phyloP scores from a whole-genome alignment of 371 early-diverging fungal genomes.

The Catenaria anguillulae region DNA sequence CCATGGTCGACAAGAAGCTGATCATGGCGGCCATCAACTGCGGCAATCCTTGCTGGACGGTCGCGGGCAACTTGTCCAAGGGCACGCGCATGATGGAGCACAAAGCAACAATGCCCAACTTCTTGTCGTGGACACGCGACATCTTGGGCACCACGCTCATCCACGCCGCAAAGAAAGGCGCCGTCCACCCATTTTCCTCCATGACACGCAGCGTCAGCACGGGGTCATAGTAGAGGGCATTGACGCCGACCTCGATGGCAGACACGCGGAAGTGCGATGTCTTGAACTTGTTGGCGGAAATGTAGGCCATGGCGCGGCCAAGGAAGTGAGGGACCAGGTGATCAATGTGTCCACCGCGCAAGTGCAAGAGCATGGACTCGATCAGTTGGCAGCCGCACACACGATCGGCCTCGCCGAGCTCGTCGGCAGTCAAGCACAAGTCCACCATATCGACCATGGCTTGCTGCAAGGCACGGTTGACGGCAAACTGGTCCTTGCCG shows the following conservation, averaged over 20 bases:
- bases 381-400: constrained; percentile 58
- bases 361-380: constrained; percentile 59
- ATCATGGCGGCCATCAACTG: constrained; percentile 52
- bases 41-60: constrained; percentile 51
- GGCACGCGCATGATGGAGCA: constrained; percentile 55
- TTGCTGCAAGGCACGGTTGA: constrained; percentile 41
- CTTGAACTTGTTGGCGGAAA: constrained; percentile 39
- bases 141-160: constrained; percentile 46
- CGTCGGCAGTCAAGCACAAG: constrained; percentile 48
- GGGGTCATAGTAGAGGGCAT: constrained; percentile 72
- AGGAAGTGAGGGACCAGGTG: constrained; percentile 40
- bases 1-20: constrained; percentile 53
- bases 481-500: constrained; percentile 51
- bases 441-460: constrained; percentile 53
- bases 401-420: constrained; percentile 51
- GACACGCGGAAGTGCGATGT: constrained; percentile 37
- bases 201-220: constrained; percentile 48
- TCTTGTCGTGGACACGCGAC: constrained; percentile 79
- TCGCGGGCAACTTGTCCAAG: constrained; percentile 45
- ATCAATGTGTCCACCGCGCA: constrained; percentile 43
- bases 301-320: constrained; percentile 41
- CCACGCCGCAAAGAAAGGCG: constrained; percentile 66
- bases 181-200: constrained; percentile 57
- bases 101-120: constrained; percentile 62
- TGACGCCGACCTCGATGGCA: constrained; percentile 49